Conservation (phyloP, 495 filamentous ascomycete genomes). For the Xylaria scruposa region DNA sequence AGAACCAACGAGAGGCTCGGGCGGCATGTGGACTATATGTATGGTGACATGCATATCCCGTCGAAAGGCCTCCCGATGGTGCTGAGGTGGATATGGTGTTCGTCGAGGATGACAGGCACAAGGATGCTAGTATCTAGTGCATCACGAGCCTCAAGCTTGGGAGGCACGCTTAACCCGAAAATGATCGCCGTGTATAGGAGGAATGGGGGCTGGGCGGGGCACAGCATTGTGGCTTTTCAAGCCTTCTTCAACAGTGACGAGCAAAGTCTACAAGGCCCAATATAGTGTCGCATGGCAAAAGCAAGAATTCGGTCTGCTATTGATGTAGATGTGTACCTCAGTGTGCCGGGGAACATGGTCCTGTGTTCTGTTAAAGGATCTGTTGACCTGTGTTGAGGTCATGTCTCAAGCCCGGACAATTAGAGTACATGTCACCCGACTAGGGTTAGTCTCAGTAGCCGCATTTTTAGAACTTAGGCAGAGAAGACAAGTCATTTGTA, state of each 20-base stretch:
- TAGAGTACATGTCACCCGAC: constrained; percentile 15
- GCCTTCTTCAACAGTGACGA: neutral
- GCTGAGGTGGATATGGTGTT: constrained; percentile 11
- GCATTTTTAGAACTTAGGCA: neutral
- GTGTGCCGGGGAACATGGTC: neutral
- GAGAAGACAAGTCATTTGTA: neutral
- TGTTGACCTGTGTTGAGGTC: constrained; percentile 15
- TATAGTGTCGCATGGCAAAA: constrained; percentile 6
- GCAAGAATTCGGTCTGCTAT: neutral
- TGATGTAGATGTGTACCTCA: neutral
- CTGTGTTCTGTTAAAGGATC: constrained; percentile 13
- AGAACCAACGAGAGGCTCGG: constrained; percentile 31
- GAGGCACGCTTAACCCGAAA: constrained; percentile 14
- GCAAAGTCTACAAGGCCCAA: neutral
- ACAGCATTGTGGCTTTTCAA: constrained; percentile 23
- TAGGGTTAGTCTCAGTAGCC: neutral
- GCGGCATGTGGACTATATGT: constrained; percentile 31
- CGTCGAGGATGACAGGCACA: constrained; percentile 19
- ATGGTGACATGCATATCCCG: constrained; percentile 28
- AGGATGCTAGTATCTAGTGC: neutral
- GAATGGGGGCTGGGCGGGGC: constrained; percentile 24
- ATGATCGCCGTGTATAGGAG: neutral
- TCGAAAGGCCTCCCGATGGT: constrained; percentile 18
- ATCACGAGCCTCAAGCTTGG: constrained; percentile 26
- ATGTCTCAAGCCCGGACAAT: constrained; percentile 13